These are phyloP conservation scores for Naegleria gruberi DNA, from an alignment of 208 protist species.

Conservation along the genomic window DNA sequence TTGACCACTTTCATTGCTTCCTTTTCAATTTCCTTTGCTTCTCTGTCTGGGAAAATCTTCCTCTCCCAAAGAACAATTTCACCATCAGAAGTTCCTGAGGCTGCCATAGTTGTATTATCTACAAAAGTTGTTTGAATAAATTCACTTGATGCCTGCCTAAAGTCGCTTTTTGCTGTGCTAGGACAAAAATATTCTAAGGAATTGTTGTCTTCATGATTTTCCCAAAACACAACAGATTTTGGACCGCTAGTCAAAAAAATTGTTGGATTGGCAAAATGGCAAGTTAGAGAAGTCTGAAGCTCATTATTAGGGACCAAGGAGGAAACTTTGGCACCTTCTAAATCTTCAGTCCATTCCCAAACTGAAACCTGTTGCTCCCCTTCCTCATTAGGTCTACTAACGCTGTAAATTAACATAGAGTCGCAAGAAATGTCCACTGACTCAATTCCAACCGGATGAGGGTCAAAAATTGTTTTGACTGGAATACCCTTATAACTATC, in stretches of 20 bases:
- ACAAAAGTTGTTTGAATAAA: constrained; percentile 77
- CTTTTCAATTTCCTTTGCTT: constrained; percentile 72
- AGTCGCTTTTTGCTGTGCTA: constrained; percentile 56
- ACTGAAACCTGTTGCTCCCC: constrained; percentile 74
- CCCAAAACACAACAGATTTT: constrained; percentile 79
- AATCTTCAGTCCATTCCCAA: constrained; percentile 68
- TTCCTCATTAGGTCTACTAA: constrained; percentile 48
- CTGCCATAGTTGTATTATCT: constrained; percentile 65
- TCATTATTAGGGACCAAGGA: constrained; percentile 62
- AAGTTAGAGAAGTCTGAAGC: constrained; percentile 70
- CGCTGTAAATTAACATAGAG: constrained; percentile 68
- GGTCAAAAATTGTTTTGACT: constrained; percentile 52
- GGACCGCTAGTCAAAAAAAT: constrained; percentile 75
- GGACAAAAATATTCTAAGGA: constrained; percentile 75
- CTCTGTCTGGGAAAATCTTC: constrained; percentile 54
- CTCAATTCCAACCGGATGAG: constrained; percentile 61
- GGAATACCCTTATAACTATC: constrained; percentile 68
- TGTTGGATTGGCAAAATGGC: constrained; percentile 59
- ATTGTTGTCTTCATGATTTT: constrained; percentile 49
- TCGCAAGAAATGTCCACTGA: constrained; percentile 74
- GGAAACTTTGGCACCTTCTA: constrained; percentile 5
- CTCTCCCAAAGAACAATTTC: constrained; percentile 78
- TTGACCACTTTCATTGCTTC: constrained; percentile 79
- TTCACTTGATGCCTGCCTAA: constrained; percentile 68
- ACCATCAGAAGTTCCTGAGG: constrained; percentile 75